These are phyloP conservation scores for Cladosporium sp. DNA, from an alignment of 2,329 filamentous ascomycete species.

Conservation along the genomic window DNA sequence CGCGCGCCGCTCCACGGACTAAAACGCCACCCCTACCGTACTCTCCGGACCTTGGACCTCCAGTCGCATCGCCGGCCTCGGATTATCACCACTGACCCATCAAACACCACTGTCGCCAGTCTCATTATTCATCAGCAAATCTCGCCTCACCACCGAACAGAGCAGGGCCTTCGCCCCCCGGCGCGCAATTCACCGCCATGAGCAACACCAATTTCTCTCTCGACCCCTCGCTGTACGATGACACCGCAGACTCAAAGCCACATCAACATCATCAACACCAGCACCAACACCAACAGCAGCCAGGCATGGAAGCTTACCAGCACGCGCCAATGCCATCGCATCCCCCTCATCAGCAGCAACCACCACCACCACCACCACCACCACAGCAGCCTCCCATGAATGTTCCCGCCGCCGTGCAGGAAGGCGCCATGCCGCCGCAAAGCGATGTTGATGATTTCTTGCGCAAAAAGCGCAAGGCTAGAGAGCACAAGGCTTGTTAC, in stretches of 20 bases:
- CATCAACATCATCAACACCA: neutral
- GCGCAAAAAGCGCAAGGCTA: constrained; percentile 46
- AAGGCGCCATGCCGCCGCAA: constrained; percentile 29
- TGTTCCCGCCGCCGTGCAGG: constrained; percentile 13
- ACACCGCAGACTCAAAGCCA: neutral
- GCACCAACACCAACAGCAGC: constrained; percentile 3
- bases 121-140: no score
- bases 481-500: constrained; percentile 51
- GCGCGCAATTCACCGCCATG: constrained; percentile 1
- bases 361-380: constrained; percentile 6
- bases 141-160: no score
- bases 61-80: no score
- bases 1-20: no score
- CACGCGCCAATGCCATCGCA: constrained; percentile 10
- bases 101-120: neutral
- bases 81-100: neutral
- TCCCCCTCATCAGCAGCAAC: constrained; percentile 12
- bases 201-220: constrained; percentile 12
- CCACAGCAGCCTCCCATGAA: constrained; percentile 10
- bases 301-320: constrained; percentile 5
- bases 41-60: no score
- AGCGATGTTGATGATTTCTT: constrained; percentile 47
- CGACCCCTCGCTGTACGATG: constrained; percentile 14
- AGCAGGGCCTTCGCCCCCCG: constrained; percentile 35
- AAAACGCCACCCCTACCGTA: no score